These are phyloP conservation scores for Collybia nuda DNA, from an alignment of 768 basidiomycete genomes.

Conservation along the genomic window DNA sequence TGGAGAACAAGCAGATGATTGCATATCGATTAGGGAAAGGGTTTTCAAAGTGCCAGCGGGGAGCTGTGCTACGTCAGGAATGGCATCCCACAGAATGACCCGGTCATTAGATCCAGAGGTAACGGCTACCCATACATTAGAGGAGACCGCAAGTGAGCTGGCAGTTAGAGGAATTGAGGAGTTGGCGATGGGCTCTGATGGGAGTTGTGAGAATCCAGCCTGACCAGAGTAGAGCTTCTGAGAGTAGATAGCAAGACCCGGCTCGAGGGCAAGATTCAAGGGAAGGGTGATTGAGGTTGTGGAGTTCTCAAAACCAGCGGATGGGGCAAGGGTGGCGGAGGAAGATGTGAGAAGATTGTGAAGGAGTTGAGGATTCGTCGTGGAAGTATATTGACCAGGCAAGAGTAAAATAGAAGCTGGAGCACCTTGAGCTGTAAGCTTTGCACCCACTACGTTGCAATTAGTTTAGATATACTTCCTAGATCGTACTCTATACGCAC, in stretches of 20 bases:
- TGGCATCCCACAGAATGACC: constrained; percentile 74
- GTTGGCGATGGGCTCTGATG: constrained; percentile 46
- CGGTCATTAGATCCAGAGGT: constrained; percentile 54
- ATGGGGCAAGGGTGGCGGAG: constrained; percentile 55
- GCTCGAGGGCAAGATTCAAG: constrained; percentile 62
- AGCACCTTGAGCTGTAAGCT: constrained; percentile 53
- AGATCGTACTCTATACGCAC: constrained; percentile 31
- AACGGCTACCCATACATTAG: constrained; percentile 69
- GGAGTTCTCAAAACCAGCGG: constrained; percentile 63
- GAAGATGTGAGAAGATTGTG: constrained; percentile 67
- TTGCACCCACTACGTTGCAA: constrained; percentile 60
- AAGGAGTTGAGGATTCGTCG: constrained; percentile 71
- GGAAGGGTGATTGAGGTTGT: constrained; percentile 58
- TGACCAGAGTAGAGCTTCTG: constrained; percentile 64
- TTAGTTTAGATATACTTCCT: constrained; percentile 10
- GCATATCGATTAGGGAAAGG: constrained; percentile 66
- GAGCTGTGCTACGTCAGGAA: constrained; percentile 74
- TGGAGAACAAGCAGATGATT: constrained; percentile 74
- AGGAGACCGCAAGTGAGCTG: constrained; percentile 66
- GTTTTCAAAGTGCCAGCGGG: constrained; percentile 47
- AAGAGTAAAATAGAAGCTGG: constrained; percentile 61
- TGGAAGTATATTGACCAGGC: constrained; percentile 73
- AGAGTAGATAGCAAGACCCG: constrained; percentile 69
- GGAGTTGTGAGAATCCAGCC: constrained; percentile 56
- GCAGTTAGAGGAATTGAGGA: constrained; percentile 50